These are phyloP conservation scores for Geosiphon pyriformis DNA, from an alignment of 192 early-diverging fungal genomes.

Conservation along the genomic window DNA sequence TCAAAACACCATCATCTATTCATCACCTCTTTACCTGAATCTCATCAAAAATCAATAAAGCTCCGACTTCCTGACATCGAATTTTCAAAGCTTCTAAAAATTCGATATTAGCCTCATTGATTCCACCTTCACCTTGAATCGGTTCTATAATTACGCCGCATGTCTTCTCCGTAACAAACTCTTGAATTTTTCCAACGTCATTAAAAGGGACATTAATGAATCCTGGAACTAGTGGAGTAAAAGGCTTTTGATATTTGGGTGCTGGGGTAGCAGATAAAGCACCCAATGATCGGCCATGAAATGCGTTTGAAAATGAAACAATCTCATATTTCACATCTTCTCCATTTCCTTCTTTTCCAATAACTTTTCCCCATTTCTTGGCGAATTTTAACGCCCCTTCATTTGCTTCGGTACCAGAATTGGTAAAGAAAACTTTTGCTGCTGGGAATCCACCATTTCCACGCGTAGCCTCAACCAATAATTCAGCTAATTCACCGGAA, in stretches of 20 bases:
- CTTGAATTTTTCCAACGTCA: slow-evolving; percentile 54
- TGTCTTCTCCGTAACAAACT: slow-evolving; percentile 67
- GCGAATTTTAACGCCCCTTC: slow-evolving; percentile 98
- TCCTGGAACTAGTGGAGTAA: slow-evolving; percentile 85
- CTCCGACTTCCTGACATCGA: slow-evolving; percentile 78
- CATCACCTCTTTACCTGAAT: slow-evolving; percentile 63
- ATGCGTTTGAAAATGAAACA: slow-evolving; percentile 85
- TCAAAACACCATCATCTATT: too few relatives aligned
- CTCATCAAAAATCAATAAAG: slow-evolving; percentile 93
- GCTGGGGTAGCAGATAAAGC: slow-evolving; percentile 92
- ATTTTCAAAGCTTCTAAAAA: slow-evolving; percentile 75
- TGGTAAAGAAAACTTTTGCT: slow-evolving; percentile 85
- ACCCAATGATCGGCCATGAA: slow-evolving; percentile 96
- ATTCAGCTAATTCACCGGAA: slow-evolving; percentile 72
- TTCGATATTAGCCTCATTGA: slow-evolving; percentile 63
- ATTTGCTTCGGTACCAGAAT: slow-evolving; percentile 98
- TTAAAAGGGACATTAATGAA: slow-evolving; percentile 71
- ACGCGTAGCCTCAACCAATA: slow-evolving; percentile 59
- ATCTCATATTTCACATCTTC: slow-evolving; percentile 57
- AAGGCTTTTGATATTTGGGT: slow-evolving; percentile 93
- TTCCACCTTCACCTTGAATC: slow-evolving; percentile 95
- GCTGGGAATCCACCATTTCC: slow-evolving; percentile 43
- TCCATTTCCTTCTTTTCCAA: slow-evolving; percentile 40
- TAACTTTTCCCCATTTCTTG: slow-evolving; percentile 73
- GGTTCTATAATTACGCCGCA: slow-evolving; percentile 96